Evolutionary conservation across 306 rosid genomes (phyloP).

Genomic region (Carpinus fangiana): DNA sequence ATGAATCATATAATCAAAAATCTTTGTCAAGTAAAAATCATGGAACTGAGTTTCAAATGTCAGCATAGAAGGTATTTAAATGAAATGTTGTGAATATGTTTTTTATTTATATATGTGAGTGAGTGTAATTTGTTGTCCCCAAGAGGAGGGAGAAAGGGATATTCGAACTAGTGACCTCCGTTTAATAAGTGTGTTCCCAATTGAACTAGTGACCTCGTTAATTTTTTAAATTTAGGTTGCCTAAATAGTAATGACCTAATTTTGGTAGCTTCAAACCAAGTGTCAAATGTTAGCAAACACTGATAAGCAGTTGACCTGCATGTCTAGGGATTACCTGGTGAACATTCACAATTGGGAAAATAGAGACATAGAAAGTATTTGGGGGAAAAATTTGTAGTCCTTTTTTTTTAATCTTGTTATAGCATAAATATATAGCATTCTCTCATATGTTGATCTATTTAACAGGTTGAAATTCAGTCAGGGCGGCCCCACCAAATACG

Average conservation of each 20-base stretch:
- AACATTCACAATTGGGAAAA: background rate
- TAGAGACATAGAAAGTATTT: background rate
- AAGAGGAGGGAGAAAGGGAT: no score
- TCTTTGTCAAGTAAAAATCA: background rate
- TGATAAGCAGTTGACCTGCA: background rate
- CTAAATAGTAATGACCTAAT: background rate
- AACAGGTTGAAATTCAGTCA: conserved; percentile 86
- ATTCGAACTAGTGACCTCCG: no score
- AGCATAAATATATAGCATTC: background rate
- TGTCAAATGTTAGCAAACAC: background rate
- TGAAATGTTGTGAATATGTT: background rate
- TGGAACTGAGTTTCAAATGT: conserved; percentile 2
- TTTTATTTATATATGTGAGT: no score
- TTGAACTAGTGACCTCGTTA: no score
- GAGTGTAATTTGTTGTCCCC: no score
- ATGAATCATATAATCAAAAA: background rate
- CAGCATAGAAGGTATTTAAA: background rate
- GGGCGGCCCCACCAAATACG: conserved; percentile 98
- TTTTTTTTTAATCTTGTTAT: background rate
- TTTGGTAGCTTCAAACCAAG: background rate
- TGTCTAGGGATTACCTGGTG: background rate
- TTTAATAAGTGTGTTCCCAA: no score
- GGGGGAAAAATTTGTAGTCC: background rate
- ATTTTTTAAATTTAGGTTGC: background rate
- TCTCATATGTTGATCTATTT: conserved; percentile 23